Conservation (phyloP, 2,329 filamentous ascomycete genomes). For the Fusarium palustre region DNA sequence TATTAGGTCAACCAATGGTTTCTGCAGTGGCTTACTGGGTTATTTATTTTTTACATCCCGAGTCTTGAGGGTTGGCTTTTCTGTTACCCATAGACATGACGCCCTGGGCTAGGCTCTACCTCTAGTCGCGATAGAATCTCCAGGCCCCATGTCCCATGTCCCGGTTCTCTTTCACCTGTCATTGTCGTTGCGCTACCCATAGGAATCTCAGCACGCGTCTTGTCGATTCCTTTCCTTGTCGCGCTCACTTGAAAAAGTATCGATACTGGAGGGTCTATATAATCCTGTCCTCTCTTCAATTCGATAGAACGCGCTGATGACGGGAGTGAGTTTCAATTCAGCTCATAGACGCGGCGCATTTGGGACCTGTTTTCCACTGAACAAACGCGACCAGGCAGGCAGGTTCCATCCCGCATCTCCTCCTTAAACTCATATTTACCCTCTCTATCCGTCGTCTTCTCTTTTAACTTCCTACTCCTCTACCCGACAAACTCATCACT, state of each 20-base stretch:
- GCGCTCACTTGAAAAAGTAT: slow-evolving; percentile 36
- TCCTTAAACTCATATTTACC: slow-evolving; percentile 43
- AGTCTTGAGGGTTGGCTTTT: not conserved
- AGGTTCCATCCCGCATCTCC: slow-evolving; percentile 39
- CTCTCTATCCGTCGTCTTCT: slow-evolving; percentile 27
- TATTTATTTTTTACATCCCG: not conserved
- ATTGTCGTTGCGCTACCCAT: slow-evolving; percentile 20
- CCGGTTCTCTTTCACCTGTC: slow-evolving; percentile 31
- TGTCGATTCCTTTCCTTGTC: slow-evolving; percentile 17
- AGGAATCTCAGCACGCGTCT: slow-evolving; percentile 46
- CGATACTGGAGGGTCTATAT: slow-evolving; percentile 15
- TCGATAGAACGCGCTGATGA: slow-evolving; percentile 16
- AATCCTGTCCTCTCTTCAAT: slow-evolving; percentile 15
- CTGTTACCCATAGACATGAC: not conserved
- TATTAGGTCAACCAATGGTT: not conserved
- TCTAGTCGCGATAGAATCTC: slow-evolving; percentile 49
- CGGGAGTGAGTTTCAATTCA: not conserved
- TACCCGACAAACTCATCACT: slow-evolving; percentile 20
- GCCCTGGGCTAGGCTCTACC: slow-evolving; percentile 43
- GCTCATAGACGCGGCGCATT: slow-evolving; percentile 26
- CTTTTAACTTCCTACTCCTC: slow-evolving; percentile 21
- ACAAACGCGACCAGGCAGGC: slow-evolving; percentile 29
- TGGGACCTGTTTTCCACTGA: slow-evolving; percentile 19
- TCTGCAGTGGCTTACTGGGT: no score
- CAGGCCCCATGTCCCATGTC: slow-evolving; percentile 22